These are phyloP conservation scores for Hypoxylon fuscum DNA, from an alignment of 495 filamentous ascomycete species.

Conservation along the genomic window DNA sequence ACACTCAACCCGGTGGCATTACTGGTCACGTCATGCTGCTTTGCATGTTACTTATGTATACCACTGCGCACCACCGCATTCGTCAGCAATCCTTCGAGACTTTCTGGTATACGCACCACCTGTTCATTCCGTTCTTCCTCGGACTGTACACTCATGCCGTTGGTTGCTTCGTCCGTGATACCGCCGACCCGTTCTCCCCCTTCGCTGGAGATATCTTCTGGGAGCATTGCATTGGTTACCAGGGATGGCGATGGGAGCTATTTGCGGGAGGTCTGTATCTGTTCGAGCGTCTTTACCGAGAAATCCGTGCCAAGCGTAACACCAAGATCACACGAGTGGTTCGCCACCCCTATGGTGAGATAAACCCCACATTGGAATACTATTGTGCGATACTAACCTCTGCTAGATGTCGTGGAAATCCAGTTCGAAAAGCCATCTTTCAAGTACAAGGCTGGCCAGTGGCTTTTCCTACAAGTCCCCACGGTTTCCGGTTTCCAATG, in stretches of 20 bases:
- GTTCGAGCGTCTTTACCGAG: slow-evolving; percentile 87
- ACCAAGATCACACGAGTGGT: slow-evolving; percentile 94
- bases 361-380: background rate
- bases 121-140: slow-evolving; percentile 95
- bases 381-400: slow-evolving; percentile 45
- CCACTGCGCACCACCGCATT: slow-evolving; percentile 90
- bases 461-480: slow-evolving; percentile 94
- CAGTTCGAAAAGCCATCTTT: slow-evolving; percentile 96
- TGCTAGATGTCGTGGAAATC: slow-evolving; percentile 91
- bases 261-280: slow-evolving; percentile 88
- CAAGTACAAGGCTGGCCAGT: slow-evolving; percentile 98
- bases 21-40: slow-evolving; percentile 98
- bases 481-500: slow-evolving; percentile 88
- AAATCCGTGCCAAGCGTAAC: slow-evolving; percentile 79
- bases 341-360: slow-evolving; percentile 93
- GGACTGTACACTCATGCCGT: slow-evolving; percentile 95
- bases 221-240: slow-evolving; percentile 93
- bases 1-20: slow-evolving; percentile 85
- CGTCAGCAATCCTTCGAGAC: slow-evolving; percentile 97
- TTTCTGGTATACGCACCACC: slow-evolving; percentile 99
- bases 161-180: slow-evolving; percentile 93
- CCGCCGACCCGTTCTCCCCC: slow-evolving; percentile 74
- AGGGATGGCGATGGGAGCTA: slow-evolving; percentile 98
- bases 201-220: slow-evolving; percentile 85
- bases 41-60: slow-evolving; percentile 99